phyloP scores from a whole-genome alignment of 129 eudicot species.

The Escallonia rubra region DNA sequence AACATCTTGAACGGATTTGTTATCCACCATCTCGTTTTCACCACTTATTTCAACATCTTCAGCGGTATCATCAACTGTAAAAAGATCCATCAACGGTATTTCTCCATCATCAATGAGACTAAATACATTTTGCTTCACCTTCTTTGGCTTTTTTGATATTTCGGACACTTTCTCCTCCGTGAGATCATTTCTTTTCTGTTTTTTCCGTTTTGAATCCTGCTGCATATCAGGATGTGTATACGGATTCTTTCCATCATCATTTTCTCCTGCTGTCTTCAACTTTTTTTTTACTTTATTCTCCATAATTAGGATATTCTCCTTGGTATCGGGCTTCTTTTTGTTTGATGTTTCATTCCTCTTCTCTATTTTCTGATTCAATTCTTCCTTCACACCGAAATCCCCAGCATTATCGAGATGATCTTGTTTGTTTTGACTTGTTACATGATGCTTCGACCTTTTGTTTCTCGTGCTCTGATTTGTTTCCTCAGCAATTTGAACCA shows the following conservation, averaged over 20 bases:
- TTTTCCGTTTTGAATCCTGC: conserved; percentile 30
- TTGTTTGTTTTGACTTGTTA: neutral
- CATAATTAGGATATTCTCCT: too few species aligned
- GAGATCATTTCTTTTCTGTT: conserved; percentile 26
- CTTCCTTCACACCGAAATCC: conserved; percentile 20
- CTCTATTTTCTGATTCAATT: conserved; percentile 21
- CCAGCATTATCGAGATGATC: conserved; percentile 12
- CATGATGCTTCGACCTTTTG: neutral
- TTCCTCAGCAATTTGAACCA: neutral
- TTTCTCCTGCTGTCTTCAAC: conserved; percentile 10
- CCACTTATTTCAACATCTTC: conserved; percentile 15
- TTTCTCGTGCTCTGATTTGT: conserved; percentile 5
- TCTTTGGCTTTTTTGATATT: conserved; percentile 29
- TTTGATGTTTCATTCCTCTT: conserved; percentile 21
- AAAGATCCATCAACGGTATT: conserved; percentile 34
- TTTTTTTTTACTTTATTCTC: conserved; percentile 17
- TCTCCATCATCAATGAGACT: conserved; percentile 41
- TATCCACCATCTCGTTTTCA: conserved; percentile 14
- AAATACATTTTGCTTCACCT: conserved; percentile 16
- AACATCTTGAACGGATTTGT: conserved; percentile 8
- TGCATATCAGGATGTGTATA: conserved; percentile 15
- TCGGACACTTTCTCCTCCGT: conserved; percentile 11
- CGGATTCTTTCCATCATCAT: conserved; percentile 12
- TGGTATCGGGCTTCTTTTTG: conserved; percentile 1
- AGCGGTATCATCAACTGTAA: conserved; percentile 5